Base-by-base conservation (phyloP, 73 alveolate genomes). In the Tetrahymena borealis region DNA sequence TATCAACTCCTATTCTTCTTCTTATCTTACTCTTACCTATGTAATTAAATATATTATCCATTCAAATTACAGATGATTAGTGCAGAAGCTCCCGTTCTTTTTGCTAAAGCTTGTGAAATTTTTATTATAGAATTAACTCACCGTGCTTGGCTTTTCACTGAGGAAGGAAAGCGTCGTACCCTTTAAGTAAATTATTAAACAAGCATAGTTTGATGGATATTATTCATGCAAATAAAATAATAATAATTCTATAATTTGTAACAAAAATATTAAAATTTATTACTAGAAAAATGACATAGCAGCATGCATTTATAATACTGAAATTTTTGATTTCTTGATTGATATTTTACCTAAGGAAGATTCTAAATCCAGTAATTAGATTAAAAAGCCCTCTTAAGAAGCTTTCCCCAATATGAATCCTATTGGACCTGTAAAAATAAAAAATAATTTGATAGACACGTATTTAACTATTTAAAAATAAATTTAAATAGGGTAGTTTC, bases 41-140 rank as follows among this genome's bases (percentile, higher is more conserved):
- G n/a, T n/a, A n/a, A n/a, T n/a, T n/a, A n/a, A n/a, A 0, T 18
- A 32, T 13, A 79, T n/a, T 18, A 38, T n/a, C 9, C 4, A 15
- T 40, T 8, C 4, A 40, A 7, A 60, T n/a, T 24, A 20, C 7
- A 94, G 97, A 98, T 98, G 99, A 98, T 98, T 60, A 96, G 99
- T 93, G 98, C 98, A 79, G 99, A 98, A 95, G 98, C 99, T n/a
- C 99, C 99, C 28, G 98, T 98, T 38, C 94, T 99, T 40, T 98
- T 99, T 95, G 99, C 99, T 31, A 99, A 99, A 91, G 99, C 99
- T 31, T 99, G 99, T 94, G 99, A 99, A 95, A 95, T 99, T 96
- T 99, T 99, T 93, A 98, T 99, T 43, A 97, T 98, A n/a, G 99
- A 99, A 94, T 91, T 99, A 96, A 99, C 99, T 37, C 98, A 96